Evolutionary conservation across 2,329 filamentous ascomycete species (phyloP).

Genomic region (Cercospora sp.): DNA sequence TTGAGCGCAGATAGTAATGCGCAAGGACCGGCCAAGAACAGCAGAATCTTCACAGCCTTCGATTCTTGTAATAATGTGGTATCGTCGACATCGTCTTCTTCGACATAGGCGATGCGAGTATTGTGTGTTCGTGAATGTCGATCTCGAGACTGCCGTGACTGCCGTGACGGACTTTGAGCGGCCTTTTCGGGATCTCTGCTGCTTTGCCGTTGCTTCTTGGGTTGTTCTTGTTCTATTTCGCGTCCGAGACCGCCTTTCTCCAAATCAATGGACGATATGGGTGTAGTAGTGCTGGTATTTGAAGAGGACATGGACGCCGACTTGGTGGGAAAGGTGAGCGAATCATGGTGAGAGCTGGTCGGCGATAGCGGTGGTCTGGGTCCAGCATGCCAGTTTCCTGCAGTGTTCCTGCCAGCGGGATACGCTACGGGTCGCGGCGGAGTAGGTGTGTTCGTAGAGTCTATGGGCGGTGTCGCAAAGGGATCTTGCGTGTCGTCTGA

Average conservation of each 20-base stretch:
- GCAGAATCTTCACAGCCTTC: slow-evolving; percentile 48
- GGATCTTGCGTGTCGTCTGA: neutral
- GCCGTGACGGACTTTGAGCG: slow-evolving; percentile 18
- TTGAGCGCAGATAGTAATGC: slow-evolving; percentile 57
- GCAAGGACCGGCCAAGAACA: slow-evolving; percentile 56
- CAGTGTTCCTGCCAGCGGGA: neutral
- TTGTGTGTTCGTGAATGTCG: slow-evolving; percentile 9
- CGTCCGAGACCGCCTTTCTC: slow-evolving; percentile 31
- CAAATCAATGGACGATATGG: slow-evolving; percentile 32
- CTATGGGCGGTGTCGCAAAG: neutral
- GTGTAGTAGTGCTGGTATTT: slow-evolving; percentile 25
- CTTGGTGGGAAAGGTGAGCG: slow-evolving; percentile 24
- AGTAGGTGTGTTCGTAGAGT: slow-evolving; percentile 11
- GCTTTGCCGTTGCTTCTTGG: slow-evolving; percentile 18
- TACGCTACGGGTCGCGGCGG: slow-evolving; percentile 27
- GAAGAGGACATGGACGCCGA: slow-evolving; percentile 36
- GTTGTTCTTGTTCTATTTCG: slow-evolving; percentile 17
- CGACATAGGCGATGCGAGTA: slow-evolving; percentile 28
- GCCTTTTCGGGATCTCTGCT: slow-evolving; percentile 33
- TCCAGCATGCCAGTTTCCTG: neutral
- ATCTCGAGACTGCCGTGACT: slow-evolving; percentile 15
- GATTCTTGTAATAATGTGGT: slow-evolving; percentile 44
- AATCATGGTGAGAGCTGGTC: slow-evolving; percentile 19
- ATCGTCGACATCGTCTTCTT: slow-evolving; percentile 40
- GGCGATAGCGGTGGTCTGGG: slow-evolving; percentile 12